These are phyloP conservation scores for Aspergillus uvarum DNA, from an alignment of 2,329 filamentous ascomycete genomes.

Conservation along the genomic window DNA sequence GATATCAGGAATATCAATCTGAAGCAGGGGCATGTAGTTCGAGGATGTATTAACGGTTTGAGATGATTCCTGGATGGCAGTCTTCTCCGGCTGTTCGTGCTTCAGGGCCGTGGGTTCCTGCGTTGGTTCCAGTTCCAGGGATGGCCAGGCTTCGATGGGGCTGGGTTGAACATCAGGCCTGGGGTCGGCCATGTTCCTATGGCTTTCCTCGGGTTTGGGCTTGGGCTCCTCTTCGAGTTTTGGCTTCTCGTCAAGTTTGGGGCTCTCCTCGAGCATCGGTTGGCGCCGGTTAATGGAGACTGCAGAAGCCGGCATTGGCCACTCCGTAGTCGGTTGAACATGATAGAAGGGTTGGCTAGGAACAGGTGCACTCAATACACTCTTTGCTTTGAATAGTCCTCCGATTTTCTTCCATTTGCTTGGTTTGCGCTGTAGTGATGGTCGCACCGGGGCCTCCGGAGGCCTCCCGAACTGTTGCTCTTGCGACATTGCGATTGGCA, in stretches of 20 bases:
- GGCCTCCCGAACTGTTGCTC: conserved; percentile 18
- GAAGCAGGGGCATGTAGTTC: conserved; percentile 50
- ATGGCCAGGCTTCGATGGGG: conserved; percentile 22
- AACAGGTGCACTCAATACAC: conserved; percentile 21
- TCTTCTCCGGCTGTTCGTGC: conserved; percentile 18
- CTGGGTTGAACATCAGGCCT: conserved; percentile 6
- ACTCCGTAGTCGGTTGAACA: conserved; percentile 23
- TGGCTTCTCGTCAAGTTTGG: background rate
- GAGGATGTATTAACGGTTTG: background rate
- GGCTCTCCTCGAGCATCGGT: background rate
- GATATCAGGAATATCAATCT: conserved; percentile 76
- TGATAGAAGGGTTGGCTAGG: conserved; percentile 31
- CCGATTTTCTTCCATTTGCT: conserved; percentile 51
- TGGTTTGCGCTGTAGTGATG: conserved; percentile 33
- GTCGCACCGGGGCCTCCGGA: conserved; percentile 12
- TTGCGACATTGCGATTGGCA: conserved; percentile 18
- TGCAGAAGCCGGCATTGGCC: conserved; percentile 21
- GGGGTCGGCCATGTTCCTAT: background rate
- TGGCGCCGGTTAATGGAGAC: conserved; percentile 21
- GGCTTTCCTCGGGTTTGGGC: background rate
- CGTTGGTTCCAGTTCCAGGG: conserved; percentile 24
- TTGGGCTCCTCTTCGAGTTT: background rate
- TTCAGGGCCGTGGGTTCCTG: conserved; percentile 15
- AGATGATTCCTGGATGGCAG: background rate
- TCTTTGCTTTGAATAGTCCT: conserved; percentile 43